Percentiles rank a stretch among this genome's conserved stretches.
These are phyloP conservation scores for Bassia scoparia DNA, from an alignment of 148 eudicot genomes.

Conservation along the genomic window DNA sequence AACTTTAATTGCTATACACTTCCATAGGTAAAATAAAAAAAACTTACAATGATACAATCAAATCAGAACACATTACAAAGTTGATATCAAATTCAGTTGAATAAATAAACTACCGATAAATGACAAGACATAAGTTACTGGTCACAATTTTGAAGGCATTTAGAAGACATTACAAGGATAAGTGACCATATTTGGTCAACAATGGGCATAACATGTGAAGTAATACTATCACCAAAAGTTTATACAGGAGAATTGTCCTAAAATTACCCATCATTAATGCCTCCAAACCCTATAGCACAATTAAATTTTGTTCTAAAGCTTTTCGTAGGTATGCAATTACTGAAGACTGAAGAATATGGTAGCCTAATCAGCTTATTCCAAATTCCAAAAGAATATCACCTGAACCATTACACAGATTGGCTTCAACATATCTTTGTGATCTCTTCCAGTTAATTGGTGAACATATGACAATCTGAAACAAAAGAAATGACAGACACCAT, in stretches of 20 bases:
- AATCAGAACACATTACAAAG: not conserved
- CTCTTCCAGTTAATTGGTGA: conserved; percentile 26
- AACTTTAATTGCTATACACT: too few species aligned
- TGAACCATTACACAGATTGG: conserved; percentile 51
- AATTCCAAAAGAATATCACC: conserved; percentile 33
- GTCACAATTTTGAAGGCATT: not conserved
- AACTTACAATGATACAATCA: too few species aligned
- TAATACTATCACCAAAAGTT: not conserved
- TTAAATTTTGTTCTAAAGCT: too few species aligned
- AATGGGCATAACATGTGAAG: conserved; percentile 6
- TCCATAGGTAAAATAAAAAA: too few species aligned
- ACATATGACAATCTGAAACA: conserved; percentile 17
- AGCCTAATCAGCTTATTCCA: too few species aligned
- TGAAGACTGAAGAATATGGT: not conserved
- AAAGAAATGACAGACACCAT: not conserved
- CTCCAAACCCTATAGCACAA: conserved; percentile 43
- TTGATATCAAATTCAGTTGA: not conserved
- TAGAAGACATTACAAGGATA: conserved; percentile 1
- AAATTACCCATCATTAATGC: conserved; percentile 34
- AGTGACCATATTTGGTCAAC: not conserved
- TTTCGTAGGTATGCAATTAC: conserved; percentile 6
- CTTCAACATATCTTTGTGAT: conserved; percentile 30
- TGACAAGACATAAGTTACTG: not conserved
- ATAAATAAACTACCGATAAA: not conserved
- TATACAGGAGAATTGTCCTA: not conserved